Conservation (phyloP, 805 yeast species). For the Starmerella lactis-condensi region DNA sequence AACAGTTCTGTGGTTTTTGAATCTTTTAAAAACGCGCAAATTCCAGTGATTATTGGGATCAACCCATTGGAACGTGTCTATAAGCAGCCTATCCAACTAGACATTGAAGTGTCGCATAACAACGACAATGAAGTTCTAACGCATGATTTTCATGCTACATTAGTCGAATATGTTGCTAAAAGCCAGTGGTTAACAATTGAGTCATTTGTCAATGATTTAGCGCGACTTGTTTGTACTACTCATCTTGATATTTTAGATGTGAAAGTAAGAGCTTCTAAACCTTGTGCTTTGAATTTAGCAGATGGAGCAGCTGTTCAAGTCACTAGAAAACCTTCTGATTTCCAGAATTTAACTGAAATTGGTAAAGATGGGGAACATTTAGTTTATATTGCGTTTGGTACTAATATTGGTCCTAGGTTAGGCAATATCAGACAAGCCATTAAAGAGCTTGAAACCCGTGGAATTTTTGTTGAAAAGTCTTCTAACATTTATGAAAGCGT, state of each 20-base stretch:
- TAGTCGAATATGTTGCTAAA: slow-evolving; percentile 46
- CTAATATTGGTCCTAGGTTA: slow-evolving; percentile 61
- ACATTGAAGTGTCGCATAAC: slow-evolving; percentile 32
- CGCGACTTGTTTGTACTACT: slow-evolving; percentile 33
- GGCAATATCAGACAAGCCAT: slow-evolving; percentile 42
- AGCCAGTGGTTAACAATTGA: slow-evolving; percentile 83
- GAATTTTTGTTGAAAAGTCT: slow-evolving; percentile 35
- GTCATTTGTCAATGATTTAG: slow-evolving; percentile 61
- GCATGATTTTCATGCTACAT: slow-evolving; percentile 14
- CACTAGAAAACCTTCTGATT: slow-evolving; percentile 29
- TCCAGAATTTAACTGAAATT: slow-evolving; percentile 13
- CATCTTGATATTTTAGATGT: slow-evolving; percentile 25
- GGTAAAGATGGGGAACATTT: slow-evolving; percentile 24
- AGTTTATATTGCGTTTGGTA: slow-evolving; percentile 74
- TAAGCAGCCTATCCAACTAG: slow-evolving; percentile 54
- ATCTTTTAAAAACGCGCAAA: slow-evolving; percentile 26
- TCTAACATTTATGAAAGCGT: slow-evolving; percentile 73
- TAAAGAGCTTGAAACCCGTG: slow-evolving; percentile 26
- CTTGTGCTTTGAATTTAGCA: slow-evolving; percentile 72
- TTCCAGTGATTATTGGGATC: slow-evolving; percentile 76
- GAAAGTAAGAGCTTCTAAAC: slow-evolving; percentile 54
- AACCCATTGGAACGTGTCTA: slow-evolving; percentile 75
- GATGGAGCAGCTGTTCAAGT: slow-evolving; percentile 81
- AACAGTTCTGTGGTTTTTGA: slow-evolving; percentile 9
- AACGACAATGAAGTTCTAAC: slow-evolving; percentile 10